Evolutionary conservation across 192 early-diverging fungal species (phyloP).

Genomic region (Gryganskiella cystojenkinii): DNA sequence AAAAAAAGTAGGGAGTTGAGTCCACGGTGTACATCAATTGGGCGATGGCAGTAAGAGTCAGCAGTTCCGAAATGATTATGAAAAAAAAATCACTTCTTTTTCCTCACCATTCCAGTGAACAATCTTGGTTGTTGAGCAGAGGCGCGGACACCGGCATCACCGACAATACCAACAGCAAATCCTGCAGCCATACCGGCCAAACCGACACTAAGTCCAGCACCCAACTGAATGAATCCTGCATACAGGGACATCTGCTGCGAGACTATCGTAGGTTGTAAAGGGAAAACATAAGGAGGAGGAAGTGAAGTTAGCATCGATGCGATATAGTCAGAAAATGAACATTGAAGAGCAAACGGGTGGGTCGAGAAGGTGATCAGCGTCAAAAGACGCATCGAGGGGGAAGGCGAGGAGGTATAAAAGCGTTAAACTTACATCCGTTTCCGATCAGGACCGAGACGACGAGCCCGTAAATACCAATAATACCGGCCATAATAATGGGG

Average conservation of each 20-base stretch:
- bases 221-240: slow-evolving; percentile 84
- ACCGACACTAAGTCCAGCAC: slow-evolving; percentile 84
- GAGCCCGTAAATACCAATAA: slow-evolving; percentile 98
- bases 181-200: slow-evolving; percentile 89
- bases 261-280: slow-evolving; percentile 17
- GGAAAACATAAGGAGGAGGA: slow-evolving; percentile 6
- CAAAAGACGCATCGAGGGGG: too few relatives aligned
- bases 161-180: slow-evolving; percentile 92
- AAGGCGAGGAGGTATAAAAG: not conserved
- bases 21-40: not conserved
- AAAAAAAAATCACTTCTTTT: not conserved
- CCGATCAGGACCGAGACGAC: slow-evolving; percentile 95
- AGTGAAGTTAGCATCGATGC: slow-evolving; percentile 22
- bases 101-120: slow-evolving; percentile 82
- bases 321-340: slow-evolving; percentile 52
- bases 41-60: too few relatives aligned
- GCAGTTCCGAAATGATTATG: too few relatives aligned
- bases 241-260: slow-evolving; percentile 69
- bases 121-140: slow-evolving; percentile 82
- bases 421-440: slow-evolving; percentile 73
- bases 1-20: not conserved
- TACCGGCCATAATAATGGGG: slow-evolving; percentile 98
- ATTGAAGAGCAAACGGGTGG: slow-evolving; percentile 28
- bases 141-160: slow-evolving; percentile 88
- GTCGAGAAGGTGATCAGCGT: not conserved